phyloP scores from a whole-genome alignment of 2,329 filamentous ascomycete species.

The Cryphonectria carpinicola region DNA sequence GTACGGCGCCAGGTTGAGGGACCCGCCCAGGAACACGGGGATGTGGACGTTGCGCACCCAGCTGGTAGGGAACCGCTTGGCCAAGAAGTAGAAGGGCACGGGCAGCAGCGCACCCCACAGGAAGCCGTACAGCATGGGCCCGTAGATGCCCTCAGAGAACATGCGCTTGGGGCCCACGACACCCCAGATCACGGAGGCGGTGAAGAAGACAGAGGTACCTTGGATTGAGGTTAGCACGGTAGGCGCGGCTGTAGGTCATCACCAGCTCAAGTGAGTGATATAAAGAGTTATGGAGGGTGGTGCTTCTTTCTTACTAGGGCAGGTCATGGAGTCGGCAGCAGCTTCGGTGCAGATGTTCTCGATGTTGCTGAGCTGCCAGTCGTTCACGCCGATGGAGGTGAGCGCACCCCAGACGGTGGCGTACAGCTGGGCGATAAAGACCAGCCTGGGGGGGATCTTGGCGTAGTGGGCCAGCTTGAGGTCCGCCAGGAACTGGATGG shows the following conservation, averaged over 20 bases:
- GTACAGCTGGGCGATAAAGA: slow-evolving; percentile 62
- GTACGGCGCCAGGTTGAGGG: slow-evolving; percentile 52
- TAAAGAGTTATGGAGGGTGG: not conserved
- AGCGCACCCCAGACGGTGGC: slow-evolving; percentile 59
- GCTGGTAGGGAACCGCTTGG: slow-evolving; percentile 24
- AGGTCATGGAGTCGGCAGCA: slow-evolving; percentile 54
- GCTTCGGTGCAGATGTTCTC: slow-evolving; percentile 51
- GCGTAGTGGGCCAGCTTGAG: slow-evolving; percentile 49
- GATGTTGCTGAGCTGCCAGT: slow-evolving; percentile 55
- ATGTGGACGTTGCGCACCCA: slow-evolving; percentile 51
- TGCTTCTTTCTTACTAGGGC: slow-evolving; percentile 38
- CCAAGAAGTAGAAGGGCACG: slow-evolving; percentile 25
- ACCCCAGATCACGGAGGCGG: slow-evolving; percentile 59
- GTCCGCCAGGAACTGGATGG: slow-evolving; percentile 51
- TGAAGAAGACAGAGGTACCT: slow-evolving; percentile 60
- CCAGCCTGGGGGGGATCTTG: slow-evolving; percentile 64
- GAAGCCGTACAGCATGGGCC: slow-evolving; percentile 52
- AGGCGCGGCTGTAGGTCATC: not conserved
- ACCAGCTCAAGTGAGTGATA: too few species aligned
- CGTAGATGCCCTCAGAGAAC: slow-evolving; percentile 53
- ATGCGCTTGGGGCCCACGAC: slow-evolving; percentile 56
- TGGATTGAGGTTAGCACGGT: not conserved
- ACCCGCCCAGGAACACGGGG: slow-evolving; percentile 52
- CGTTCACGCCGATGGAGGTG: slow-evolving; percentile 52
- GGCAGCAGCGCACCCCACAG: slow-evolving; percentile 51